Percentiles rank a stretch among this genome's conserved stretches.
phyloP scores from a whole-genome alignment of 352 stramenopile genomes.

The Pythium brachiatum region DNA sequence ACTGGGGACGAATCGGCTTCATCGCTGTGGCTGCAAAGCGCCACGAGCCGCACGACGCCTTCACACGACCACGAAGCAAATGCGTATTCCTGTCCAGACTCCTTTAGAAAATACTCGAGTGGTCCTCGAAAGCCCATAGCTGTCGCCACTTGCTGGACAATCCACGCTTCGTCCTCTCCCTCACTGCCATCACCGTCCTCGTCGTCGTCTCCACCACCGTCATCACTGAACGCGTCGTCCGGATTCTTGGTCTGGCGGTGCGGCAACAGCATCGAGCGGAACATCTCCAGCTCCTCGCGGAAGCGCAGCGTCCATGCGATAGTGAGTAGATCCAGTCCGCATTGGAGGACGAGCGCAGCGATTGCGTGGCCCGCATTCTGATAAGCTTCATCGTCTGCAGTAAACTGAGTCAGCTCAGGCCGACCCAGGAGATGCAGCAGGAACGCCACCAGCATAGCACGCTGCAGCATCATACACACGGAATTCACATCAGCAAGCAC shows the following conservation, averaged over 20 bases:
- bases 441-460: constrained; percentile 27
- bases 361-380: constrained; percentile 22
- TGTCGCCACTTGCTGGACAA: constrained; percentile 28
- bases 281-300: constrained; percentile 47
- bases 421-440: constrained; percentile 17
- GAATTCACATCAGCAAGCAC: no score
- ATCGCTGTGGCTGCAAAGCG: constrained; percentile 6
- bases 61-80: constrained; percentile 60
- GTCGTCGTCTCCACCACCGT: constrained; percentile 19
- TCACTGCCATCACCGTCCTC: constrained; percentile 15
- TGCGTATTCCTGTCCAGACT: constrained; percentile 44
- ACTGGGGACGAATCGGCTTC: constrained; percentile 1
- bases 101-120: constrained; percentile 55
- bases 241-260: not conserved
- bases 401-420: constrained; percentile 7
- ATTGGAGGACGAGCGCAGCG: constrained; percentile 27
- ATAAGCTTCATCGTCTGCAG: not conserved
- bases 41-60: constrained; percentile 40
- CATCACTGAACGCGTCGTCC: constrained; percentile 24
- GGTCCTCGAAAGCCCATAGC: constrained; percentile 29
- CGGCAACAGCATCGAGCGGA: constrained; percentile 34
- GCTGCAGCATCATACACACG: constrained; percentile 6
- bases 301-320: constrained; percentile 56
- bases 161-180: constrained; percentile 33
- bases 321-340: constrained; percentile 33